These are phyloP conservation scores for Mortierella sp. DNA, from an alignment of 371 early-diverging fungal species.

Conservation along the genomic window DNA sequence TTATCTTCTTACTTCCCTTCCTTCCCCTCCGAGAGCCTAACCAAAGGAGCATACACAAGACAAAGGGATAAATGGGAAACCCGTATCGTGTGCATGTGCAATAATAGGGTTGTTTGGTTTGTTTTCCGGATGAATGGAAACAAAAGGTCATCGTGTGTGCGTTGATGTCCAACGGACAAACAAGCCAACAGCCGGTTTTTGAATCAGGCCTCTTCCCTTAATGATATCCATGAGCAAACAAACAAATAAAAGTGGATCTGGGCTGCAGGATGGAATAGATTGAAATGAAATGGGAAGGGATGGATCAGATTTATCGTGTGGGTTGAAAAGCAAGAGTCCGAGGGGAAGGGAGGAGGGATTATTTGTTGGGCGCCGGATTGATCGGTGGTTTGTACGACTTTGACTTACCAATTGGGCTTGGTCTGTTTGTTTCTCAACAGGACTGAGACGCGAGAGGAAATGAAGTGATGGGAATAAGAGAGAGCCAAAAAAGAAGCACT, in stretches of 20 bases:
- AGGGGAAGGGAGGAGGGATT: too few relatives aligned
- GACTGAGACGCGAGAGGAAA: neutral
- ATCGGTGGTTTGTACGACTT: neutral
- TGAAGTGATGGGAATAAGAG: neutral
- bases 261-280: neutral
- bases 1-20: neutral
- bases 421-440: neutral
- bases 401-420: slow-evolving; percentile 5
- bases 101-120: too few relatives aligned
- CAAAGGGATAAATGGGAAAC: neutral
- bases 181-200: too few relatives aligned
- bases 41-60: neutral
- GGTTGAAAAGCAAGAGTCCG: neutral
- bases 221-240: neutral
- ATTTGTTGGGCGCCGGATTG: neutral
- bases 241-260: neutral
- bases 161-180: neutral
- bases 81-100: neutral
- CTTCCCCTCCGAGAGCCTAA: neutral
- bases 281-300: neutral
- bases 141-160: neutral
- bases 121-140: too few relatives aligned
- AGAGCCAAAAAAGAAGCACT: neutral
- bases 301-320: neutral
- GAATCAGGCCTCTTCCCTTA: neutral